Base-by-base conservation (phyloP, 306 rosid genomes). In the apple (Malus domestica) region DNA sequence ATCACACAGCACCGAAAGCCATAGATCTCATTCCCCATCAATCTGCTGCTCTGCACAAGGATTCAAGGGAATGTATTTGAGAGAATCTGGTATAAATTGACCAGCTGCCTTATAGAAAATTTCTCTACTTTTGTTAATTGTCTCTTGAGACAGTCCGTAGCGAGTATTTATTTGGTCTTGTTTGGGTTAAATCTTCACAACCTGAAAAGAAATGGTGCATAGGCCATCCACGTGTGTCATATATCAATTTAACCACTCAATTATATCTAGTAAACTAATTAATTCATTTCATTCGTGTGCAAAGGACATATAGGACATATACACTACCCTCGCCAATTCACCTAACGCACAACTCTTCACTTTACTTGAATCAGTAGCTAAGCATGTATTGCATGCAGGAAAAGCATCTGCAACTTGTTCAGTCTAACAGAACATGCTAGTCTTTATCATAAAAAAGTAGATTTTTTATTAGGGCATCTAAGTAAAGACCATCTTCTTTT, bases 21-120 rank as follows among this genome's bases (percentile, higher is more conserved):
- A 75, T 70, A 22, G 79, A 78, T 79, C 80, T 83, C 79, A 74
- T 71, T 81, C 79, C 69, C 83, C 70, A 72, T 75, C 85, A 79
- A 75, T 86, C 70, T 27, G 29, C 29, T 27, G 29, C 29, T 27
- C 29, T 68, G 75, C 85, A 63, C 52, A 85, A 76, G 57, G 86
- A 90, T 82, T 88, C 93, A 88, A 85, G 82, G 89, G 88, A 74
- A 35, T 68, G 82, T 79, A 88, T 77, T 84, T 27, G 67, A 71
- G 74, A 86, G 96, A 90, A 90, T 88, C 92, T 72, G 76, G 77
- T 79, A 83, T 84, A 80, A 85, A 87, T 85, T 80, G 93, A 87
- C 90, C 71, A 71, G 35, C 81, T 66, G 23, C 45, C 30, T 74
- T 40, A 54, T 19, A 69, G 72, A 76, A 79, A 45, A 27, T 38